Evolutionary conservation across 2,329 filamentous ascomycete species (phyloP).

Genomic region (Colletotrichum trifolii): DNA sequence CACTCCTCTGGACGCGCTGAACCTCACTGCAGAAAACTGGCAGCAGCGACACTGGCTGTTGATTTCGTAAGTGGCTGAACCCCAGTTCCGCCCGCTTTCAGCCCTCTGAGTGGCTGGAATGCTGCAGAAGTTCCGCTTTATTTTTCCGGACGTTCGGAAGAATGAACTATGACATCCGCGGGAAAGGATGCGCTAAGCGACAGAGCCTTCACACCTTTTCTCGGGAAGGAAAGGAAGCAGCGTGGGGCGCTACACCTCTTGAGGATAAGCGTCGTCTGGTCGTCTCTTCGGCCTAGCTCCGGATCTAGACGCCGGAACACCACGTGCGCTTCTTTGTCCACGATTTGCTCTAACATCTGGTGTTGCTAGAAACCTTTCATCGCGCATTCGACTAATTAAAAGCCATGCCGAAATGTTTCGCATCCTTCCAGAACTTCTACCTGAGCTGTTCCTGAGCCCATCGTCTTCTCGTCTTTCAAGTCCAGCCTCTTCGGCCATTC

Average conservation of each 20-base stretch:
- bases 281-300: slow-evolving; percentile 26
- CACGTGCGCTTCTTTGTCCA: not conserved
- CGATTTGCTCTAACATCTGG: not conserved
- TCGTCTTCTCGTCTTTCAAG: not conserved
- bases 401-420: not conserved
- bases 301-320: slow-evolving; percentile 8
- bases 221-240: slow-evolving; percentile 36
- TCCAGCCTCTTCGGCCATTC: not conserved
- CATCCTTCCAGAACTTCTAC: not conserved
- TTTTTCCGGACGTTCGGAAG: slow-evolving; percentile 24
- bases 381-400: too few species aligned
- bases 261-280: not conserved
- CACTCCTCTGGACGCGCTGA: not conserved
- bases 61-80: slow-evolving; percentile 26
- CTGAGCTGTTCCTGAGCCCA: not conserved
- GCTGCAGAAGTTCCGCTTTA: not conserved
- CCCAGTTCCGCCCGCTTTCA: not conserved
- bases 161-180: slow-evolving; percentile 29
- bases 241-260: slow-evolving; percentile 2
- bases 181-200: slow-evolving; percentile 21
- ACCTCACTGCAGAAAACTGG: not conserved
- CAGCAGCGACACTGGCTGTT: not conserved
- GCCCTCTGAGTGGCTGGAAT: slow-evolving; percentile 20
- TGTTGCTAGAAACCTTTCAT: too few species aligned
- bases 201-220: slow-evolving; percentile 16